These are phyloP conservation scores for Chaetomium strumarium DNA, from an alignment of 2,329 filamentous ascomycete genomes.

Conservation along the genomic window DNA sequence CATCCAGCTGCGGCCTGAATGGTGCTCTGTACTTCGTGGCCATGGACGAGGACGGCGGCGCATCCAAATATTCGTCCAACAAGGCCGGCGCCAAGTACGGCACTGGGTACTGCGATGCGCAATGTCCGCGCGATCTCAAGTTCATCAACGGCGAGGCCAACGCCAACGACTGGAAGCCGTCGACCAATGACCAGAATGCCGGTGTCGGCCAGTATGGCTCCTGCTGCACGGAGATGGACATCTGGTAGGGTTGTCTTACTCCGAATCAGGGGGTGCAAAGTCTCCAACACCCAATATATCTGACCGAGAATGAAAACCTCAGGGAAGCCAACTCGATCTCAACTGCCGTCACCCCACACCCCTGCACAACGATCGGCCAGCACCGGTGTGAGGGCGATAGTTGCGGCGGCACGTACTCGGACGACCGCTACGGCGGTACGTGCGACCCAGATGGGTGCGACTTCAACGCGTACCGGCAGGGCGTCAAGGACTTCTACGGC, in stretches of 20 bases:
- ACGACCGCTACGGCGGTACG: conserved; percentile 51
- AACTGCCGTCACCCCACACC: conserved; percentile 61
- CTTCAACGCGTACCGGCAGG: conserved; percentile 63
- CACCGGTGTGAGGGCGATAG: conserved; percentile 43
- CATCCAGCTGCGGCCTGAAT: conserved; percentile 62
- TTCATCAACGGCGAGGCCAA: conserved; percentile 54
- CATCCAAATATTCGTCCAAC: conserved; percentile 44
- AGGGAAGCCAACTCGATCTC: conserved; percentile 65
- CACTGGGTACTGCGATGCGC: conserved; percentile 51
- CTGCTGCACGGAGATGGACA: conserved; percentile 57
- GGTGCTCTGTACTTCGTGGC: conserved; percentile 62
- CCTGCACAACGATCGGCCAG: conserved; percentile 48
- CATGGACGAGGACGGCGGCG: conserved; percentile 55
- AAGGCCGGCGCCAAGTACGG: conserved; percentile 49
- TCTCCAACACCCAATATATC: no score
- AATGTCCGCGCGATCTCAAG: conserved; percentile 50
- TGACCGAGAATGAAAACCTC: background rate
- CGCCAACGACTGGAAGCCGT: conserved; percentile 46
- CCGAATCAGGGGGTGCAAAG: background rate
- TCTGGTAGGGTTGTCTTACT: conserved; percentile 30
- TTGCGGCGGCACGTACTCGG: conserved; percentile 49
- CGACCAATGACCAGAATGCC: conserved; percentile 47
- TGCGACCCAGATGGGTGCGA: conserved; percentile 67
- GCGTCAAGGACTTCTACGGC: conserved; percentile 58
- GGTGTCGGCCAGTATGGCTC: conserved; percentile 47